Evolutionary conservation across 2,329 filamentous ascomycete genomes (phyloP), one percentile per base, ranked within the genome.

Genomic region (Ophiocordyceps camponoti-leonardi): DNA sequence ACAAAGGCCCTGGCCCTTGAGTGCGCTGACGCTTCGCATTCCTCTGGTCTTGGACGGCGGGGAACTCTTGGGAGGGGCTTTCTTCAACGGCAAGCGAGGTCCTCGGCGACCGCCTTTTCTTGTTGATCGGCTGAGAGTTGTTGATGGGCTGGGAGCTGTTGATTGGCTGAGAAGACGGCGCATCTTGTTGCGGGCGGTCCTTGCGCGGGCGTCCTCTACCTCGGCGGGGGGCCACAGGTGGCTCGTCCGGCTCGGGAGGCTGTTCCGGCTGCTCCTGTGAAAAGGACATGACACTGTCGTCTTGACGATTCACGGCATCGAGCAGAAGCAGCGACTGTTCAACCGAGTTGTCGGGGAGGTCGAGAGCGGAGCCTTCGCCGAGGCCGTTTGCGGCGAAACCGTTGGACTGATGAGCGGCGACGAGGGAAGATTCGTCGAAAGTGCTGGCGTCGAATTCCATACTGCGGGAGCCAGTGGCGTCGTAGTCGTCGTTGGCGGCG

Each of bases 371-470:
- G 35, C 52, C 60, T 5, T 48, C 28, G n/a, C 47, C 48, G 30
- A 48, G 56, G 16, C 59, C 58, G 33, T 61, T 59, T 10, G 51
- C 50, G n/a, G 53, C 52, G 16, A 47, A 42, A 42, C 64, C 51
- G 52, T 61, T 57, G 12, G 55, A 40, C 10, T 59, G 57, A 35
- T 61, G 58, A 57, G 52, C 41, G 56, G 44, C 2, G 26, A 37
- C 41, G 48, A 53, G 12, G 23, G 45, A 16, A 42, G 11, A 16
- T 44, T 48, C 41, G 42, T 37, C 50, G 18, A 39, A 47, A 31
- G 52, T 44, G 30, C 52, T 53, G 43, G 53, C 50, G 28, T 57
- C 56, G 47, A 79, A 80, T 54, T 80, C 67, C 10, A 82, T 61
- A 39, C 64, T 66, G 45, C 77, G 68, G 47, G 68, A 74, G 14